Evolutionary conservation across 345 rosid genomes (phyloP), one percentile per base, ranked within the genome.

Genomic region (Mercurialis annua): DNA sequence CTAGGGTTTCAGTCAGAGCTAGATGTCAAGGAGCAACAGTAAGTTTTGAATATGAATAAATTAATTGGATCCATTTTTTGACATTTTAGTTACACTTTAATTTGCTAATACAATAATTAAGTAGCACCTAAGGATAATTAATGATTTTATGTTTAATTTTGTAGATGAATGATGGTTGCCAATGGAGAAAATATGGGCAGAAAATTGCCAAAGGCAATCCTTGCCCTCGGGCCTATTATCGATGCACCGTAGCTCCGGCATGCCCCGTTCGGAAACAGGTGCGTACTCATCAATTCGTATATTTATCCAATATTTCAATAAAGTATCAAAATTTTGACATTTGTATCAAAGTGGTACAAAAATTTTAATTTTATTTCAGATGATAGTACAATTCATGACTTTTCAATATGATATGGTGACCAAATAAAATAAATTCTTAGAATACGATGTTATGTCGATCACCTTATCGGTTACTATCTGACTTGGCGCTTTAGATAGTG

Each of bases 1-100:
- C 89, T 23, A 81, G 86, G 77, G 89, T 84, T 78, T 80, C 89
- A 0, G 89, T 84, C 43, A 63, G 89, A 74, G 81, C 85, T 10
- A 78, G 83, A 72, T 82, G 84, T 58, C 77, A 78, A 51, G 50
- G 75, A 23, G 77, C 86, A 40, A 84, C 86, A 12, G 89, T 84
- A 21, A 65, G 81, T 73, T 52, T 38, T 46, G 5, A 17, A 5
- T 27, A n/a, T n/a, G n/a, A n/a, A n/a, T n/a, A n/a, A n/a, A n/a
- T n/a, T n/a, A n/a, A n/a, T n/a, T n/a, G n/a, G n/a, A n/a, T n/a
- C n/a, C 40, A 36, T 36, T 36, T 36, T 36, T n/a, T 36, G 40
- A 24, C 11, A 50, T n/a, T 21, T 50, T 20, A 21, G 11, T 21
- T 51, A 23, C 23, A 51, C 2, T n/a, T n/a, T 10, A 11, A 20